Base-by-base conservation (phyloP, 352 stramenopile species). In the Elongisporangium prolatum region DNA sequence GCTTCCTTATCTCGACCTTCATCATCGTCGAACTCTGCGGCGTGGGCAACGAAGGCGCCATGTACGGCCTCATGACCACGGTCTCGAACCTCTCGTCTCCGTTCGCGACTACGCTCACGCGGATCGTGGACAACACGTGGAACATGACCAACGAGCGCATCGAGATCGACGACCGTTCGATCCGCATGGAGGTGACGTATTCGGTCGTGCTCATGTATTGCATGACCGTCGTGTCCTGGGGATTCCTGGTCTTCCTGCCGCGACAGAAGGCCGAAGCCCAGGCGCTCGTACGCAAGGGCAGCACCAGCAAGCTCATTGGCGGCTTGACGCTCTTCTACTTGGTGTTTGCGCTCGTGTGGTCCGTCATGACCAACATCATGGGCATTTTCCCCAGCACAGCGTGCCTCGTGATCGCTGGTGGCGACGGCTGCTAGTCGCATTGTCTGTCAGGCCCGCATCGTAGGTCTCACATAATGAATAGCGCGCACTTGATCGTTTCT, bases 331-430 rank as follows among this genome's bases (percentile, higher is more conserved):
- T 81, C 17, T 59, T 56, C 54, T 75, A 71, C 56, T 54, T 80
- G 34, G 14, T 66, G 17, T 73, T 73, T 17, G 64, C 60, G 18
- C 57, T 74, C 11, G 16, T 74, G 18, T 75, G 71, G 61, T 69
- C 65, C 13, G 56, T 77, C 21, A 67, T 69, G 59, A 71, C 59
- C 47, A 80, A 77, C 57, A 62, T 80, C 53, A 74, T 80, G 67
- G 69, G 63, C 38, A 77, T 80, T 54, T 73, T 73, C 47, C 48
- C 60, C 52, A 67, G 64, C 50, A 80, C 71, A 20, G 65, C 63
- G 48, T 80, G 68, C 14, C 56, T 74, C 49, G 61, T 71, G 44
- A 77, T 79, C 21, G 69, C 69, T 44, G 71, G 71, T 49, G 71
- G 71, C 25, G 72, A 60, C 9, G 67, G 71, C 2, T 75, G 68